A percentile compares a stretch with the other conserved stretches of the same genome.
These are phyloP conservation scores for Viola odorata DNA, from an alignment of 345 rosid genomes.

Conservation along the genomic window DNA sequence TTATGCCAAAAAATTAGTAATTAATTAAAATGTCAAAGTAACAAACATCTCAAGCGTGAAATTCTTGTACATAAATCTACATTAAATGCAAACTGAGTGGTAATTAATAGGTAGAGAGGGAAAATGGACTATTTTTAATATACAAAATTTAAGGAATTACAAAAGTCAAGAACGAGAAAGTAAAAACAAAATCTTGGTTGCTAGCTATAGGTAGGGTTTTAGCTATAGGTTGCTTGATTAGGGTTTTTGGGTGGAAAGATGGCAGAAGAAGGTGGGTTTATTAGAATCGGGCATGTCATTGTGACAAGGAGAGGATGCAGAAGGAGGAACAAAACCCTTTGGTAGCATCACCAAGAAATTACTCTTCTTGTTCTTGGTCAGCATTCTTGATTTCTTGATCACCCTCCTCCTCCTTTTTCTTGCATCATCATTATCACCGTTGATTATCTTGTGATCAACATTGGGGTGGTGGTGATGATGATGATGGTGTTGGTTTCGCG, in stretches of 20 bases:
- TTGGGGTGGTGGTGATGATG: too few species aligned
- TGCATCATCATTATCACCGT: constrained; percentile 5
- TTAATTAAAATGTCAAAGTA: constrained; percentile 11
- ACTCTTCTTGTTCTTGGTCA: too few species aligned
- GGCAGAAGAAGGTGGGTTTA: constrained; percentile 25
- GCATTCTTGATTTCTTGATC: constrained; percentile 11
- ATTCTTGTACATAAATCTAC: not conserved
- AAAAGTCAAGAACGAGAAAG: not conserved
- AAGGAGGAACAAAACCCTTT: constrained; percentile 56
- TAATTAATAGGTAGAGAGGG: too few species aligned
- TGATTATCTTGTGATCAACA: not conserved
- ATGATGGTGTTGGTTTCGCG: not conserved
- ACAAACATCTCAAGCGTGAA: constrained; percentile 26
- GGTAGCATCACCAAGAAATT: constrained; percentile 54
- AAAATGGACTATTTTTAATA: too few species aligned
- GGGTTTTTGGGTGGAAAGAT: constrained; percentile 32
- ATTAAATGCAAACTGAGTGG: not conserved
- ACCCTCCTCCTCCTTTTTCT: constrained; percentile 15
- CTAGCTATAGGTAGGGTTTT: not conserved
- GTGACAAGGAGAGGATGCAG: constrained; percentile 59
- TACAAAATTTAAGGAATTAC: too few species aligned
- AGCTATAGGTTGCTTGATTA: constrained; percentile 4
- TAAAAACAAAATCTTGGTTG: not conserved
- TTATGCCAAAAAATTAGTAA: not conserved
- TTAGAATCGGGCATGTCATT: constrained; percentile 33